Percentiles rank a stretch among this genome's conserved stretches.
Conservation (phyloP, 306 rosid genomes). For the Dalbergia cochinchinensis region DNA sequence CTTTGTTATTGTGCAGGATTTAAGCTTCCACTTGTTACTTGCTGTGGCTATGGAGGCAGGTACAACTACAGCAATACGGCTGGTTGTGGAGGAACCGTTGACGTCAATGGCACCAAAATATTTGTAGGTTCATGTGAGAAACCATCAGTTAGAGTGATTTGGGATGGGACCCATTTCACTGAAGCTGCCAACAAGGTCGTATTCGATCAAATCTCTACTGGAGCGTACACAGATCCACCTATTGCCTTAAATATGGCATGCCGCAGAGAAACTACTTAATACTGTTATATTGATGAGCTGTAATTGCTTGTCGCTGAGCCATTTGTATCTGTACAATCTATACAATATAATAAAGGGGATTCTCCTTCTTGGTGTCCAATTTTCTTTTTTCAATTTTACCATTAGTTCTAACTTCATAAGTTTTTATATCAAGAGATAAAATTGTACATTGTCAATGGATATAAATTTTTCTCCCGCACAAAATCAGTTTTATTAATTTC, state of each 20-base stretch:
- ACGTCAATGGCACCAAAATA: slow-evolving; percentile 42
- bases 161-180: slow-evolving; percentile 59
- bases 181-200: slow-evolving; percentile 54
- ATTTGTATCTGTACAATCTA: no score
- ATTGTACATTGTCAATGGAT: no score
- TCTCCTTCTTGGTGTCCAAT: no score
- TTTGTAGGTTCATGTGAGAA: slow-evolving; percentile 49
- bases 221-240: slow-evolving; percentile 57
- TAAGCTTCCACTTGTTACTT: slow-evolving; percentile 51
- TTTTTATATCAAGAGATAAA: no score
- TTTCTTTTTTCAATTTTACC: no score
- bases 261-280: neutral
- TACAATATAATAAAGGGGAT: no score
- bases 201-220: slow-evolving; percentile 42
- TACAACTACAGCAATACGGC: slow-evolving; percentile 43
- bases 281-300: no score
- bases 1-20: slow-evolving; percentile 49
- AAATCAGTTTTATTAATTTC: no score
- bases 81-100: slow-evolving; percentile 37
- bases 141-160: slow-evolving; percentile 32
- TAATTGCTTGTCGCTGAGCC: no score
- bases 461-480: no score
- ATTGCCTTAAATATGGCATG: slow-evolving; percentile 49
- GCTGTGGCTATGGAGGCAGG: slow-evolving; percentile 69
- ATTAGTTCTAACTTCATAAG: no score